These are phyloP conservation scores for Sporothrix humicola DNA, from an alignment of 2,329 filamentous ascomycete genomes.

Conservation along the genomic window DNA sequence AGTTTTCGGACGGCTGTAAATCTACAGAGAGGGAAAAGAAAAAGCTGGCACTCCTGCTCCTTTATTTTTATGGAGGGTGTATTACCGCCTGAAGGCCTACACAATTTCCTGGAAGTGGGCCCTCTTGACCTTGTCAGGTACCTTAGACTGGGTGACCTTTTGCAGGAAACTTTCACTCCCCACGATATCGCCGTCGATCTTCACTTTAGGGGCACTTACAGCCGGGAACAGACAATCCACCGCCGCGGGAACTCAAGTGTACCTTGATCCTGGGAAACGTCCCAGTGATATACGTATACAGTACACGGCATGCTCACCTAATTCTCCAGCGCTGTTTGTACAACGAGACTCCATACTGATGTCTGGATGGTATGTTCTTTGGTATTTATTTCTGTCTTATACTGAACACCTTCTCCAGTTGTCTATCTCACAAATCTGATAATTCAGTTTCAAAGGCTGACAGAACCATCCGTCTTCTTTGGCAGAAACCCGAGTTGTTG, in stretches of 20 bases:
- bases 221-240: conserved; percentile 10
- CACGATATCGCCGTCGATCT: conserved; percentile 47
- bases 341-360: no score
- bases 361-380: not conserved
- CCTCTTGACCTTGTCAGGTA: conserved; percentile 41
- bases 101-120: conserved; percentile 43
- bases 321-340: not conserved
- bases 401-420: not conserved
- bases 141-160: conserved; percentile 42
- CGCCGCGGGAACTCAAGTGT: not conserved
- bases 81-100: conserved; percentile 38
- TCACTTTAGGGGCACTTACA: conserved; percentile 38
- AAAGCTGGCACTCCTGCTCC: conserved; percentile 25
- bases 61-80: conserved; percentile 25
- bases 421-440: not conserved
- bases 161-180: conserved; percentile 41
- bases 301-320: not conserved
- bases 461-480: not conserved
- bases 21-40: conserved; percentile 26
- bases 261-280: not conserved
- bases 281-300: not conserved
- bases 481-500: no score
- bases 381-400: not conserved
- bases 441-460: not conserved
- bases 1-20: conserved; percentile 29